A percentile compares a stretch with the other conserved stretches of the same genome.
Evolutionary conservation across 345 rosid species (phyloP).

Genomic region (Populus simonii): DNA sequence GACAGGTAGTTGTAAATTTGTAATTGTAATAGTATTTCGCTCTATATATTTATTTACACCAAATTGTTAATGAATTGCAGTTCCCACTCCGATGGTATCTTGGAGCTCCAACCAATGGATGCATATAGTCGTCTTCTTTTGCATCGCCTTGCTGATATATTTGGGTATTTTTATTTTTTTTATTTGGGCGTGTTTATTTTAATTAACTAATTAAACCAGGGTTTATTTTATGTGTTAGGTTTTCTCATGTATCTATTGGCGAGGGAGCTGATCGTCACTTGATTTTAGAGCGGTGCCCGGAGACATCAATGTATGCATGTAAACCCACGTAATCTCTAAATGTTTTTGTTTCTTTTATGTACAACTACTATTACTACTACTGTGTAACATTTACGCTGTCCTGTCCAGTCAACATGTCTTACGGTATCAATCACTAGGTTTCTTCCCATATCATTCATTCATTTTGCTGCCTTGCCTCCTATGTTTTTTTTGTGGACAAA

Average conservation of each 20-base stretch:
- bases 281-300: slow-evolving; percentile 54
- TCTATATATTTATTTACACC: too few species aligned
- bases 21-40: too few species aligned
- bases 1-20: background rate
- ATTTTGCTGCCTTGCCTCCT: too few species aligned
- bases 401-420: too few species aligned
- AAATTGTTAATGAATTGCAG: slow-evolving; percentile 32
- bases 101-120: slow-evolving; percentile 69
- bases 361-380: too few species aligned
- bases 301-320: slow-evolving; percentile 51
- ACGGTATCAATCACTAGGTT: too few species aligned
- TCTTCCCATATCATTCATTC: too few species aligned
- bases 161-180: slow-evolving; percentile 39
- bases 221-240: slow-evolving; percentile 30
- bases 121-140: slow-evolving; percentile 61
- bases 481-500: too few species aligned
- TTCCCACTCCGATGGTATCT: slow-evolving; percentile 30
- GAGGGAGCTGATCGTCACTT: slow-evolving; percentile 60
- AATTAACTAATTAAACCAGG: background rate
- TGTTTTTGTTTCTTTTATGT: background rate
- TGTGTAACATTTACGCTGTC: too few species aligned
- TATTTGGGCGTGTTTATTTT: too few species aligned
- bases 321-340: too few species aligned
- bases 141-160: slow-evolving; percentile 68
- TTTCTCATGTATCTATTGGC: slow-evolving; percentile 65